Base-by-base conservation (phyloP, 1,284 basidiomycete genomes). In the Ceratobasidium sp. region DNA sequence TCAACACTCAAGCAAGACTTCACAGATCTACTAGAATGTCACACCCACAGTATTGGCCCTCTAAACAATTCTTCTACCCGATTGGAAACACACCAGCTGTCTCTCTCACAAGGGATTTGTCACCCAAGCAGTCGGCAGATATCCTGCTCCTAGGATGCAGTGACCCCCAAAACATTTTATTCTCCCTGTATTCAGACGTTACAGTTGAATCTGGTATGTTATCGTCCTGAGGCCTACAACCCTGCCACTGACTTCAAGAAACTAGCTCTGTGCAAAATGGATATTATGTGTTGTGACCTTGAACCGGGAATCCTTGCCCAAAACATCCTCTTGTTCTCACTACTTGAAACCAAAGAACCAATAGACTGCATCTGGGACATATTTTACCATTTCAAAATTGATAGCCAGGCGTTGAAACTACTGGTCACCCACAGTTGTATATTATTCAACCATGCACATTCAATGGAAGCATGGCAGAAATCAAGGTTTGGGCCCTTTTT, bases 101-200 rank as follows among this genome's bases (percentile, higher is more conserved):
- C n/a, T n/a, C n/a, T n/a, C n/a, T n/a, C n/a, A n/a, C n/a, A n/a
- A n/a, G n/a, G n/a, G n/a, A n/a, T n/a, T n/a, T n/a, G n/a, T n/a
- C n/a, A n/a, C n/a, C n/a, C n/a, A n/a, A n/a, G n/a, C n/a, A n/a
- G n/a, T n/a, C n/a, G n/a, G n/a, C 83, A 3, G 74, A 80, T 32
- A 75, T 86, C 22, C 77, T 88, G 10, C 79, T 86, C 17, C 77
- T 87, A 38, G 86, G 82, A 7, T 87, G 85, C 72, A 86, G 87
- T 12, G 87, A 88, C 73, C 82, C 83, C 22, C 78, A 86, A 32
- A 83, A 80, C 70, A 81, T 87, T 7, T 70, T 88, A 10, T 85
- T 84, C 73, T 86, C 87, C 0, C 70, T 84, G 38, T 78, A 76
- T 67, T 81, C 79, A 65, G 82, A 83, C 29, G 82, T 85, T 75